Evolutionary conservation across 2,329 filamentous ascomycete species (phyloP).

Genomic region (Fusarium tricinctum): DNA sequence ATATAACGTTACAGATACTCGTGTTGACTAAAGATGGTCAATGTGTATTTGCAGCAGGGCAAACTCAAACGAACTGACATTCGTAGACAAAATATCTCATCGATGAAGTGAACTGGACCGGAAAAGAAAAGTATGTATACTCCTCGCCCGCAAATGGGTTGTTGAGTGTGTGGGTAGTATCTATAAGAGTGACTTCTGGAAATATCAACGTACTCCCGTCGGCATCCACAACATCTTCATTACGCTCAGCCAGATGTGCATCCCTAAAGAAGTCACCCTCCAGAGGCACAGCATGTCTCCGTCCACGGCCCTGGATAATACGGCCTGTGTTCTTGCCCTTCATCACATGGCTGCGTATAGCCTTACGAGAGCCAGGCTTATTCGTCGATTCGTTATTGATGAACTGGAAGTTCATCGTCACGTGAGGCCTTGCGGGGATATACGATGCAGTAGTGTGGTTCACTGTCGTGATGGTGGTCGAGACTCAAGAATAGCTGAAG

Average conservation of each 20-base stretch:
- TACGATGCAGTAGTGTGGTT: background rate
- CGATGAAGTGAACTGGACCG: conserved; percentile 36
- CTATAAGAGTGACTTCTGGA: conserved; percentile 23
- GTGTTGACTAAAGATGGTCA: conserved; percentile 32
- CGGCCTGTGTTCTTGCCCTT: conserved; percentile 44
- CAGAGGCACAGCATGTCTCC: conserved; percentile 28
- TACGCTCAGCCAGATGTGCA: background rate
- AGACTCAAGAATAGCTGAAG: background rate
- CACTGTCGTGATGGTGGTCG: background rate
- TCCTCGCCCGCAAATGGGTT: conserved; percentile 35
- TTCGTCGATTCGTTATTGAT: conserved; percentile 26
- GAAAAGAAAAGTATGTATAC: conserved; percentile 41
- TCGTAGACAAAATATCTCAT: conserved; percentile 44
- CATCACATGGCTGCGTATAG: conserved; percentile 46
- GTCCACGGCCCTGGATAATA: conserved; percentile 37
- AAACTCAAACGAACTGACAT: conserved; percentile 18
- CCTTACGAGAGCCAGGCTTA: conserved; percentile 22
- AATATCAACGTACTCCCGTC: conserved; percentile 24
- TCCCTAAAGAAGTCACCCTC: background rate
- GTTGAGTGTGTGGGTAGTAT: background rate
- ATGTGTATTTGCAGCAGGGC: background rate
- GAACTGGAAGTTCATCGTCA: conserved; percentile 42
- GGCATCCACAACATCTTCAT: background rate
- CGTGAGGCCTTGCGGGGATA: background rate
- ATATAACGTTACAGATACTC: conserved; percentile 31